phyloP scores from a whole-genome alignment of 2,329 filamentous ascomycete species.

The Xylariaceae sp. region DNA sequence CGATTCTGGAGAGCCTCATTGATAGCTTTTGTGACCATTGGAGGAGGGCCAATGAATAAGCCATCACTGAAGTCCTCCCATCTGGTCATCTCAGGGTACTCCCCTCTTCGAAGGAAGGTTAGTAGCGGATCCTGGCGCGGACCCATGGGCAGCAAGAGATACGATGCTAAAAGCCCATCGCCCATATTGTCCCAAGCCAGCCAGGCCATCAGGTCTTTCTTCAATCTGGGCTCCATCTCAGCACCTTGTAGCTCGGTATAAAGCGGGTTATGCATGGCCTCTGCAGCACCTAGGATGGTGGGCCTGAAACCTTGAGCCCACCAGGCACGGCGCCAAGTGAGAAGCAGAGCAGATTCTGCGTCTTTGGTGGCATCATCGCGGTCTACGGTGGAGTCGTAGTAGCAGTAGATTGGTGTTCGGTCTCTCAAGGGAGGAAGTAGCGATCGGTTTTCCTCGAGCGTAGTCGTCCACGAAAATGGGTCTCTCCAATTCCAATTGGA shows the following conservation, averaged over 20 bases:
- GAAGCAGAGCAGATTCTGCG: conserved; percentile 72
- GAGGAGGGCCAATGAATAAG: conserved; percentile 67
- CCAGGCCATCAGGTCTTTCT: conserved; percentile 75
- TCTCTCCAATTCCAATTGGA: conserved; percentile 86
- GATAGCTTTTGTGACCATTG: conserved; percentile 60
- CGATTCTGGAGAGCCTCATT: conserved; percentile 55
- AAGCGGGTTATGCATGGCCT: conserved; percentile 78
- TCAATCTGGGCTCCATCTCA: conserved; percentile 58
- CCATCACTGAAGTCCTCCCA: conserved; percentile 69
- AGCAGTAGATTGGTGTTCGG: conserved; percentile 81
- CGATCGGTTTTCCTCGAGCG: conserved; percentile 75
- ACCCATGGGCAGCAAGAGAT: conserved; percentile 81
- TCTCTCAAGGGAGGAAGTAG: conserved; percentile 72
- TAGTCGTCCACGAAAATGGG: conserved; percentile 79
- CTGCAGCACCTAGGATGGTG: conserved; percentile 71
- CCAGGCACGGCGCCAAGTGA: conserved; percentile 91
- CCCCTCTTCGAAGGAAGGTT: conserved; percentile 67
- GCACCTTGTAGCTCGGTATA: conserved; percentile 66
- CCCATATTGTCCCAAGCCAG: conserved; percentile 91
- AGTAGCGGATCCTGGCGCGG: conserved; percentile 68
- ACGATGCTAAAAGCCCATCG: conserved; percentile 74
- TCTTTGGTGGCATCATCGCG: conserved; percentile 62
- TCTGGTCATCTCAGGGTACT: conserved; percentile 68
- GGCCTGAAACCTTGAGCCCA: conserved; percentile 92
- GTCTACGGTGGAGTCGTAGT: conserved; percentile 68